Conservation (phyloP, 192 early-diverging fungal genomes). For the Backusella morwellensis region DNA sequence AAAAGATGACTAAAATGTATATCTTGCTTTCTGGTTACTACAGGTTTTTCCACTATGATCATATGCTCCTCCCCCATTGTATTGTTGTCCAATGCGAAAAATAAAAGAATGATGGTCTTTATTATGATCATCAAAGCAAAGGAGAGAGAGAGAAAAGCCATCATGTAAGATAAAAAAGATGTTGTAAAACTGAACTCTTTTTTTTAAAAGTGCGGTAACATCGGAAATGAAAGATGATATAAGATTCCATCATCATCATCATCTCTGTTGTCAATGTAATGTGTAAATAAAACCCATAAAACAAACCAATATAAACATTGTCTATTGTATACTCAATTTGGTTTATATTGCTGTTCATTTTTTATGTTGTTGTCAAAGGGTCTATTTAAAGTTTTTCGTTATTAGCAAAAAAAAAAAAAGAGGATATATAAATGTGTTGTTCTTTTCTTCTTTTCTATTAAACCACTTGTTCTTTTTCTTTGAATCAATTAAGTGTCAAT, state of each 20-base stretch:
- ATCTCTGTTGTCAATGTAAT: background rate
- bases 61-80: background rate
- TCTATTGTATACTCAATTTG: background rate
- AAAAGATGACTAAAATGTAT: background rate
- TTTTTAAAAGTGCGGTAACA: background rate
- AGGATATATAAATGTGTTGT: background rate
- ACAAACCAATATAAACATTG: background rate
- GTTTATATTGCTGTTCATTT: no score
- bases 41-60: background rate
- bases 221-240: background rate
- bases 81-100: background rate
- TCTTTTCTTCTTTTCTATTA: background rate
- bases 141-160: background rate
- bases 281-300: background rate
- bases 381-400: background rate
- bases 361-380: background rate
- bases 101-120: background rate
- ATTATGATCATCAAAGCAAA: background rate
- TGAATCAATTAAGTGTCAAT: background rate
- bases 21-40: background rate
- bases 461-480: background rate
- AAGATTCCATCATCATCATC: background rate
- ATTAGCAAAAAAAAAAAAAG: background rate
- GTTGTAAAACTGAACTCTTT: background rate
- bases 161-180: background rate